A percentile compares a stretch with the other conserved stretches of the same genome.
phyloP scores from a whole-genome alignment of 2,329 filamentous ascomycete species.

The Penicillium sp. region DNA sequence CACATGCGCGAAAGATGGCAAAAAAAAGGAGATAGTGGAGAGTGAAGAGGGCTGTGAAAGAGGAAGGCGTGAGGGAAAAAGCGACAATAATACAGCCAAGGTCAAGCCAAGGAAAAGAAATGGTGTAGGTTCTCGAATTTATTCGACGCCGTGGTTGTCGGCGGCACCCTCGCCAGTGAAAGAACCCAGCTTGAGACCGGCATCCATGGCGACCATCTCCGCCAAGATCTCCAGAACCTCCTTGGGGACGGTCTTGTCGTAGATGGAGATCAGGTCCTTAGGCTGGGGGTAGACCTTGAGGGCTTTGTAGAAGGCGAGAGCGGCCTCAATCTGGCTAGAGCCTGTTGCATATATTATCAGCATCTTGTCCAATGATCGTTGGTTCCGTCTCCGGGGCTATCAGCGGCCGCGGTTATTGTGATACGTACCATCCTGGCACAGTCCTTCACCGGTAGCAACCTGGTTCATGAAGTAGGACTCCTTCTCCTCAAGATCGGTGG shows the following conservation, averaged over 20 bases:
- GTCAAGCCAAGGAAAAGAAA: slow-evolving; percentile 4
- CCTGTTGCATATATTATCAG: slow-evolving; percentile 27
- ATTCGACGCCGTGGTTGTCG: slow-evolving; percentile 41
- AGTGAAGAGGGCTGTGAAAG: slow-evolving; percentile 10
- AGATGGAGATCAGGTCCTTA: slow-evolving; percentile 89
- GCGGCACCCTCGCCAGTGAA: slow-evolving; percentile 36
- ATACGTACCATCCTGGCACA: slow-evolving; percentile 75
- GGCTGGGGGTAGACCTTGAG: slow-evolving; percentile 97
- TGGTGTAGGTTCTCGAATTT: slow-evolving; percentile 16
- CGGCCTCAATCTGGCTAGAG: slow-evolving; percentile 67
- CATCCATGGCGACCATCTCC: slow-evolving; percentile 95
- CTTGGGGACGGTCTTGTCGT: slow-evolving; percentile 98
- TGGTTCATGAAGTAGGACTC: slow-evolving; percentile 97
- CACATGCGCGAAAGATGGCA: slow-evolving; percentile 20
- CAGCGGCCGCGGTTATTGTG: neutral
- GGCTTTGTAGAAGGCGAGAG: slow-evolving; percentile 95
- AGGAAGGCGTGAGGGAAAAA: slow-evolving; percentile 19
- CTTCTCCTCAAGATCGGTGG: slow-evolving; percentile 83
- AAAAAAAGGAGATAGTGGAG: slow-evolving; percentile 24
- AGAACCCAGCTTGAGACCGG: slow-evolving; percentile 63
- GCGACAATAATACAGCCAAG: slow-evolving; percentile 16
- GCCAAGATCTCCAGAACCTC: slow-evolving; percentile 94
- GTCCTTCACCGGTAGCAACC: slow-evolving; percentile 81
- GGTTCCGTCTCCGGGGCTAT: neutral
- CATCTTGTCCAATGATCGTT: neutral